These are phyloP conservation scores for Yamadazyma kitorensis DNA, from an alignment of 805 yeast species.

Conservation along the genomic window DNA sequence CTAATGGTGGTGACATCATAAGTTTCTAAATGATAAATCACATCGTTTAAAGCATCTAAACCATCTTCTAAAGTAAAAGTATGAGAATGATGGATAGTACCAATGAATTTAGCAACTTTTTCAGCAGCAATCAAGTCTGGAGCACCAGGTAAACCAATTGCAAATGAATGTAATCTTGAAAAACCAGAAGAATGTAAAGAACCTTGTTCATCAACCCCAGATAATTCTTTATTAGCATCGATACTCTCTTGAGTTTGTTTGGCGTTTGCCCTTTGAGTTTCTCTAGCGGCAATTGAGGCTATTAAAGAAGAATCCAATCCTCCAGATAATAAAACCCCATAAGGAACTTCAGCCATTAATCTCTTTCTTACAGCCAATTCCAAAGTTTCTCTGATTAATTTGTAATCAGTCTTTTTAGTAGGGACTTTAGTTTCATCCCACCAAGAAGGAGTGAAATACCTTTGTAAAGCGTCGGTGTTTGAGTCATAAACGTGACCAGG, in stretches of 20 bases:
- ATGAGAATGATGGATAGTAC: constrained; percentile 96
- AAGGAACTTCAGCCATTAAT: constrained; percentile 99
- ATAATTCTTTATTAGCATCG: constrained; percentile 66
- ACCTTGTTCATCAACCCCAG: constrained; percentile 92
- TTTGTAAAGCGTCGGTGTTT: constrained; percentile 74
- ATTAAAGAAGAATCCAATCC: constrained; percentile 96
- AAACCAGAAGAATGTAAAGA: constrained; percentile 73
- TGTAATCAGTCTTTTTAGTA: constrained; percentile 69
- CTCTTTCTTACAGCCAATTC: constrained; percentile 98
- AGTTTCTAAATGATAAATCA: constrained; percentile 93
- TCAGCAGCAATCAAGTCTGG: constrained; percentile 97
- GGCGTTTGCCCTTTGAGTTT: constrained; percentile 72
- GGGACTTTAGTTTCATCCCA: constrained; percentile 83
- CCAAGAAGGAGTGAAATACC: constrained; percentile 94
- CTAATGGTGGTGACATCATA: constrained; percentile 98
- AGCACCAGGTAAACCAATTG: constrained; percentile 95
- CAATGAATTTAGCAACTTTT: constrained; percentile 94
- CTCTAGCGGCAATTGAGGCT: constrained; percentile 96
- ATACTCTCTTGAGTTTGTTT: constrained; percentile 40
- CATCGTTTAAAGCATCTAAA: constrained; percentile 91
- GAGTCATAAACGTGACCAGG: constrained; percentile 98
- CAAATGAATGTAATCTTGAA: constrained; percentile 88
- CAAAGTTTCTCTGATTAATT: constrained; percentile 68
- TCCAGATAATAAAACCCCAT: constrained; percentile 95
- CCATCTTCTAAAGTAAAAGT: constrained; percentile 97